Conservation (phyloP, 1,284 basidiomycete species). For the Papiliotrema terrestris region DNA sequence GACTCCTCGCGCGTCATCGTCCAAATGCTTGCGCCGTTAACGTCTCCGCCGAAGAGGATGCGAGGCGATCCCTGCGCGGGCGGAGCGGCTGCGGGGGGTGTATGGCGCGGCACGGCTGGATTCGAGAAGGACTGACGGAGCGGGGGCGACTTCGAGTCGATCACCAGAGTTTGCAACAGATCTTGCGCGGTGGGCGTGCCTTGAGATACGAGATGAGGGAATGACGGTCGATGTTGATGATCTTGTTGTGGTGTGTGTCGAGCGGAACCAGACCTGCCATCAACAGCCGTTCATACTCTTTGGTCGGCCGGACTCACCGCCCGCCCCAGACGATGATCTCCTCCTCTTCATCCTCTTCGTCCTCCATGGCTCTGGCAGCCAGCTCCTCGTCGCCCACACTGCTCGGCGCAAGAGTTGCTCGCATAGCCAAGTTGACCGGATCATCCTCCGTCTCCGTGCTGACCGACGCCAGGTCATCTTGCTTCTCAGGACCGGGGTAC, state of each 20-base stretch:
- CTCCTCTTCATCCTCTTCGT: conserved; percentile 30
- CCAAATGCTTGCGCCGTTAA: conserved; percentile 27
- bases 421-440: conserved; percentile 71
- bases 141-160: conserved; percentile 7
- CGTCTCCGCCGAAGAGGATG: conserved; percentile 22
- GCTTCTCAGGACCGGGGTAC: not conserved
- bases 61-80: conserved; percentile 5
- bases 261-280: not conserved
- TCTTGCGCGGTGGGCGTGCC: conserved; percentile 16
- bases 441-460: conserved; percentile 73
- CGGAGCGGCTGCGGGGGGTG: not conserved
- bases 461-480: conserved; percentile 61
- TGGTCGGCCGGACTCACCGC: conserved; percentile 11
- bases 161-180: conserved; percentile 23
- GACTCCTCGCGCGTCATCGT: conserved; percentile 34
- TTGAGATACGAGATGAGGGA: not conserved
- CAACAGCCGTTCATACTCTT: not conserved
- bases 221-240: not conserved
- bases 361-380: too few species aligned
- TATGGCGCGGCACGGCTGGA: not conserved
- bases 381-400: conserved; percentile 51
- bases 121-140: not conserved
- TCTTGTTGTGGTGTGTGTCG: not conserved
- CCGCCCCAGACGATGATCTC: conserved; percentile 39
- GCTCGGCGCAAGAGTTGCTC: conserved; percentile 55